Percentiles rank a stretch among this genome's conserved stretches.
phyloP scores from a whole-genome alignment of 2,329 filamentous ascomycete genomes.

The Samsoniella hepiali region DNA sequence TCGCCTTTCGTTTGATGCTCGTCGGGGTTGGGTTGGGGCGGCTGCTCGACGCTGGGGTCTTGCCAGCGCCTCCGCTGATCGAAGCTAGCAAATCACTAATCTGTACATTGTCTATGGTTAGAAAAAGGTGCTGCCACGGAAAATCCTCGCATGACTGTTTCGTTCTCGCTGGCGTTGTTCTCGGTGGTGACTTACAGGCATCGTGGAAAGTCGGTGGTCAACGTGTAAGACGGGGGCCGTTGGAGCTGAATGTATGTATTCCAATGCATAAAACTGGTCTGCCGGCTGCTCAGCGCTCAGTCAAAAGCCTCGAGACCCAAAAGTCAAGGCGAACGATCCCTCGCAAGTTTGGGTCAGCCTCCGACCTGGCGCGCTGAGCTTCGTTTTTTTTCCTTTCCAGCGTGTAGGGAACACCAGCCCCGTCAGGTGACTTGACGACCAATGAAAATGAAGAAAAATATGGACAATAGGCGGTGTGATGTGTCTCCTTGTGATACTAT shows the following conservation, averaged over 20 bases:
- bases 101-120: constrained; percentile 15
- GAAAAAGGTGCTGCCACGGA: not conserved
- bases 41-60: constrained; percentile 28
- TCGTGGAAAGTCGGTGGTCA: constrained; percentile 14
- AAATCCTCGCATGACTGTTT: too few relatives aligned
- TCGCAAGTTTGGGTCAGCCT: constrained; percentile 15
- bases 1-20: constrained; percentile 55
- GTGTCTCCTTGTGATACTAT: not conserved
- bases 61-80: constrained; percentile 54
- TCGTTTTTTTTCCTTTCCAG: constrained; percentile 1
- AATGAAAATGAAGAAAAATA: not conserved
- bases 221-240: not conserved
- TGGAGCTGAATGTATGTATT: not conserved
- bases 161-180: not conserved
- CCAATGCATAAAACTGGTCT: not conserved
- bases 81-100: constrained; percentile 59
- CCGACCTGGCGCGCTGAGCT: constrained; percentile 18
- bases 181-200: constrained; percentile 22
- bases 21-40: constrained; percentile 27
- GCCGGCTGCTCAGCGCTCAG: constrained; percentile 19
- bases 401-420: not conserved
- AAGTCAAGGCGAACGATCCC: constrained; percentile 12
- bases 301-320: constrained; percentile 17
- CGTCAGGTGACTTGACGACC: not conserved
- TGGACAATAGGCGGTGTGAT: not conserved